Conservation (phyloP, 345 rosid genomes). For the Euphorbia tirucalli region DNA sequence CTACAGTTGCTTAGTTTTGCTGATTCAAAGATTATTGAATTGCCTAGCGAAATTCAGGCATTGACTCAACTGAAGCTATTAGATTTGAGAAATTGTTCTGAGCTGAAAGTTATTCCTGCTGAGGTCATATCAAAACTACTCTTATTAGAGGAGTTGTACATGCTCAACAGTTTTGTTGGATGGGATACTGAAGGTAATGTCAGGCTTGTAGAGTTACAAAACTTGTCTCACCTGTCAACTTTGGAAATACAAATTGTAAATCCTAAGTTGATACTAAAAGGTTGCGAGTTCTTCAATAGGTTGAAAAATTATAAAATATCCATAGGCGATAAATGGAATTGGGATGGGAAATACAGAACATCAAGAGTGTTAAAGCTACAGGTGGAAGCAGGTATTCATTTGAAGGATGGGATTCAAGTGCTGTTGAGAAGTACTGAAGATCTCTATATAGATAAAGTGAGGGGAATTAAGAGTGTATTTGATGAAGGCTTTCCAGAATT, state of each 20-base stretch:
- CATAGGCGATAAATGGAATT: conserved; percentile 19
- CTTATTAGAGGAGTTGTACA: conserved; percentile 26
- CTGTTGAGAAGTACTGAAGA: not conserved
- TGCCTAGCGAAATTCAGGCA: conserved; percentile 23
- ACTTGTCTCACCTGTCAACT: conserved; percentile 11
- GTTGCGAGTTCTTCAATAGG: not conserved
- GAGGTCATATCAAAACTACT: conserved; percentile 27
- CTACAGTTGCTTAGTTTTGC: conserved; percentile 29
- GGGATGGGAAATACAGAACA: not conserved
- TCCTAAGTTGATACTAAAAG: not conserved
- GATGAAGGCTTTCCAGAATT: not conserved
- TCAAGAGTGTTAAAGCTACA: conserved; percentile 17
- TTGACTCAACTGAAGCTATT: conserved; percentile 23
- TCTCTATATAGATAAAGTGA: not conserved
- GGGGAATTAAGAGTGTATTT: not conserved
- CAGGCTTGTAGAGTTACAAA: conserved; percentile 18
- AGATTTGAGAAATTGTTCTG: conserved; percentile 22
- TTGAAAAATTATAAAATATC: conserved; percentile 18
- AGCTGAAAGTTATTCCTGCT: conserved; percentile 25
- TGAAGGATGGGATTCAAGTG: not conserved
- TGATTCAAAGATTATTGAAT: conserved; percentile 16
- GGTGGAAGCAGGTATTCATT: not conserved
- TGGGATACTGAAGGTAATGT: conserved; percentile 28
- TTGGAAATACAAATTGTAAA: conserved; percentile 20
- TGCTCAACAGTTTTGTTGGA: conserved; percentile 17